Conservation (phyloP, 805 yeast genomes). For the Candida loeiensis region DNA sequence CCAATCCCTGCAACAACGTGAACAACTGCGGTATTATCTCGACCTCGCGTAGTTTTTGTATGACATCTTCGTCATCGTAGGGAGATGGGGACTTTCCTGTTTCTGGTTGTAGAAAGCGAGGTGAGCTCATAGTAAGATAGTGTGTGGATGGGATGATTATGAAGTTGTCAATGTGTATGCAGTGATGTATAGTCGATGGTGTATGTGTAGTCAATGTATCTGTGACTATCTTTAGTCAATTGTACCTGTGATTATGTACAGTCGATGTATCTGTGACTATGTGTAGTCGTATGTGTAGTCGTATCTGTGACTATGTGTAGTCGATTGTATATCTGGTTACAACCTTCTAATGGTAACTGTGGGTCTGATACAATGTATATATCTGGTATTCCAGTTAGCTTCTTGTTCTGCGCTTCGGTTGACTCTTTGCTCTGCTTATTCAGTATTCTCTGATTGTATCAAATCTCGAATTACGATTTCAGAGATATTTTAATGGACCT, state of each 20-base stretch:
- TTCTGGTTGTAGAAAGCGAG: not conserved
- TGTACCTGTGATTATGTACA: no score
- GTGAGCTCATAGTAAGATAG: not conserved
- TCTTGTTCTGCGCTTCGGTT: no score
- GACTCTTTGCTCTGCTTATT: not conserved
- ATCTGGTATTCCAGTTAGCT: no score
- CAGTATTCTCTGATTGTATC: not conserved
- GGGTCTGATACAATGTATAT: no score
- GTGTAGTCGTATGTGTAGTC: no score
- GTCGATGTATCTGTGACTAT: no score
- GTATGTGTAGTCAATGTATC: no score
- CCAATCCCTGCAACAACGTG: slow-evolving; percentile 31
- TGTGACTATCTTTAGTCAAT: no score
- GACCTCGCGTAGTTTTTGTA: slow-evolving; percentile 24
- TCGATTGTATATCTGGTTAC: no score
- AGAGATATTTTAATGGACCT: slow-evolving; percentile 18
- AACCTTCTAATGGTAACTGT: no score
- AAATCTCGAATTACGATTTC: not conserved
- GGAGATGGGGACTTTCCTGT: slow-evolving; percentile 1
- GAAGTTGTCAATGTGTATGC: not conserved
- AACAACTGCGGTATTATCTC: slow-evolving; percentile 39
- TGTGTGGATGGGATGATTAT: not conserved
- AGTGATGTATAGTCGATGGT: no score
- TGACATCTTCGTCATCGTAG: slow-evolving; percentile 12
- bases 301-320: no score